Percentiles rank a stretch among this genome's conserved stretches.
Conservation (phyloP, 345 rosid genomes). For the Eucalyptus viminalis region DNA sequence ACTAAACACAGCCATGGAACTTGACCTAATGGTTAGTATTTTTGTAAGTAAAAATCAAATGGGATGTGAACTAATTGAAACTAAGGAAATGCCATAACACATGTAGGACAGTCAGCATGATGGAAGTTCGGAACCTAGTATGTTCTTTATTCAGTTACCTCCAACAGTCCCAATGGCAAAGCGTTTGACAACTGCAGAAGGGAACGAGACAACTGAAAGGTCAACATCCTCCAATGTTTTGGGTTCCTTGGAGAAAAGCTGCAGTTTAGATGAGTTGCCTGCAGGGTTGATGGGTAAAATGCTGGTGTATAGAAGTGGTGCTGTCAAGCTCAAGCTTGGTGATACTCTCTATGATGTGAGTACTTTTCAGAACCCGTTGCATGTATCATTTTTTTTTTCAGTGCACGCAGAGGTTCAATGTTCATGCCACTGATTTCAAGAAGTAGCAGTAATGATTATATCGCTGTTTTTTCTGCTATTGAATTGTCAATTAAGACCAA, state of each 20-base stretch:
- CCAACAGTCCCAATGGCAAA: conserved; percentile 40
- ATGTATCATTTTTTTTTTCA: background rate
- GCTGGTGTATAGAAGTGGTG: conserved; percentile 73
- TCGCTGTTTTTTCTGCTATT: background rate
- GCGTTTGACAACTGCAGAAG: conserved; percentile 20
- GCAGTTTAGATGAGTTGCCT: conserved; percentile 37
- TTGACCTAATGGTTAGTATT: conserved; percentile 46
- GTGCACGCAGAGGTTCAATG: background rate
- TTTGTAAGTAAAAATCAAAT: background rate
- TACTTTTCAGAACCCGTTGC: background rate
- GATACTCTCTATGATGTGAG: conserved; percentile 64
- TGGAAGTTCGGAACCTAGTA: conserved; percentile 42
- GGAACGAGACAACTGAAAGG: conserved; percentile 12
- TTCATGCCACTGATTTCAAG: background rate
- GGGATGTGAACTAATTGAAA: background rate
- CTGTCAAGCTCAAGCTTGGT: conserved; percentile 78
- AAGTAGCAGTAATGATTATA: background rate
- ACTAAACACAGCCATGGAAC: conserved; percentile 28
- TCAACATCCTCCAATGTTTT: background rate
- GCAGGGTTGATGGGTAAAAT: conserved; percentile 82
- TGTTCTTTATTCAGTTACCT: conserved; percentile 66
- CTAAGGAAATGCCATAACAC: background rate
- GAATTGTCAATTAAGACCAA: background rate
- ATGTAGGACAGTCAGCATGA: conserved; percentile 29
- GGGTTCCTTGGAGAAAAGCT: background rate